Conservation (phyloP, 164 flowering plant genomes). For the Magnolia officinalis region DNA sequence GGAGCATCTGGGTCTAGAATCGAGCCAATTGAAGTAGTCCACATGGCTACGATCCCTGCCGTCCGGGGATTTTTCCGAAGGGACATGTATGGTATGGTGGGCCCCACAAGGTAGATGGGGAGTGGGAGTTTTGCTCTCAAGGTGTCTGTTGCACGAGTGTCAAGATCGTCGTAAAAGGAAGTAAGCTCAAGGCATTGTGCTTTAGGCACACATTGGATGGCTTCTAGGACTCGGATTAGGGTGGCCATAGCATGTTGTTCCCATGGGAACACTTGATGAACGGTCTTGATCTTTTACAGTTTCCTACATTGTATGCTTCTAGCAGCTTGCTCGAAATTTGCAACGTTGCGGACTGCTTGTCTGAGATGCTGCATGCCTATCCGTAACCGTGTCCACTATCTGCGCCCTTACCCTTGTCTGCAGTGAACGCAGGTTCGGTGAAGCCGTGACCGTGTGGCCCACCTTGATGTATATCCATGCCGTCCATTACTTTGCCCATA, state of each 20-base stretch:
- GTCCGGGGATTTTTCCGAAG: neutral
- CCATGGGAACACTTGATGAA: neutral
- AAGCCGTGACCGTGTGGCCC: too few relatives aligned
- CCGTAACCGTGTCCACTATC: too few relatives aligned
- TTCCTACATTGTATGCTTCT: too few relatives aligned
- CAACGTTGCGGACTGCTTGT: too few relatives aligned
- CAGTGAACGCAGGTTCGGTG: too few relatives aligned
- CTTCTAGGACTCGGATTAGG: constrained; percentile 6
- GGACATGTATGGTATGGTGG: constrained; percentile 30
- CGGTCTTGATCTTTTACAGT: too few relatives aligned
- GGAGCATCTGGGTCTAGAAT: constrained; percentile 30
- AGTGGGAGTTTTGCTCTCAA: constrained; percentile 10
- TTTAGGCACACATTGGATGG: constrained; percentile 15
- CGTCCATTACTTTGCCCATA: too few relatives aligned
- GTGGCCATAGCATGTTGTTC: neutral
- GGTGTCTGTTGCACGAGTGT: constrained; percentile 27
- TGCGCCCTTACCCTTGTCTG: too few relatives aligned
- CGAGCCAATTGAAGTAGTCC: constrained; percentile 39
- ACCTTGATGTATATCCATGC: too few relatives aligned
- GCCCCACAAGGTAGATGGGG: constrained; percentile 46
- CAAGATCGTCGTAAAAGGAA: constrained; percentile 49
- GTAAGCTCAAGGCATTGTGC: constrained; percentile 41
- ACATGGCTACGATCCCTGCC: constrained; percentile 2
- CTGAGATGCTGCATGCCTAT: constrained; percentile 43
- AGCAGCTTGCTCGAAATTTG: too few relatives aligned